Evolutionary conservation across 2,329 filamentous ascomycete species (phyloP).

Genomic region (Capronia americana): DNA sequence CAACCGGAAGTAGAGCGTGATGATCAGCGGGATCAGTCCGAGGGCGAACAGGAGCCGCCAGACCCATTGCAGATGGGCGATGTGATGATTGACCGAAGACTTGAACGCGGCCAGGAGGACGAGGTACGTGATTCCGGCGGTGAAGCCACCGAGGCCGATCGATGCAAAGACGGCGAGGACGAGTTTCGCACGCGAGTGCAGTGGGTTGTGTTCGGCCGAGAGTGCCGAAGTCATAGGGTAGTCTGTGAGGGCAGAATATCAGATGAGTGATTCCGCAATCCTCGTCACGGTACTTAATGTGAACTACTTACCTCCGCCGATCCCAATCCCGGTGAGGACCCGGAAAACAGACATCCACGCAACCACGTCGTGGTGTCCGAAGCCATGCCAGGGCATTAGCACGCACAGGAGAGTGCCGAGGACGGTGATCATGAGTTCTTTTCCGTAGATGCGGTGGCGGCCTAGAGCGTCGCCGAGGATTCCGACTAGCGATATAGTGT

Average conservation of each 20-base stretch:
- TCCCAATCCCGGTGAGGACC: constrained; percentile 40
- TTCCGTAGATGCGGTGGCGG: constrained; percentile 41
- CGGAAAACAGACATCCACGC: constrained; percentile 40
- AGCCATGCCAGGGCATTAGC: constrained; percentile 38
- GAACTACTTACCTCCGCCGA: constrained; percentile 37
- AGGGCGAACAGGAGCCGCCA: constrained; percentile 41
- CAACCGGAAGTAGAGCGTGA: constrained; percentile 41
- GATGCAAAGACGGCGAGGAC: constrained; percentile 23
- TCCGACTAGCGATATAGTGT: constrained; percentile 24
- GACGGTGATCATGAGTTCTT: constrained; percentile 41
- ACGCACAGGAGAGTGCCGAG: constrained; percentile 41
- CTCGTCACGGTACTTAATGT: too few species aligned
- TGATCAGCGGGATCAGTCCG: constrained; percentile 38
- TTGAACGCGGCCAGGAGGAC: constrained; percentile 28
- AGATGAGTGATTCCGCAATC: not conserved
- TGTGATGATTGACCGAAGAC: constrained; percentile 27
- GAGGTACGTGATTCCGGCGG: constrained; percentile 20
- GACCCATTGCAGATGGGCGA: constrained; percentile 34
- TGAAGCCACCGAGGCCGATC: constrained; percentile 25
- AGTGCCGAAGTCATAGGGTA: constrained; percentile 32
- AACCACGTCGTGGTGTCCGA: constrained; percentile 31
- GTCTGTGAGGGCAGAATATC: constrained; percentile 13
- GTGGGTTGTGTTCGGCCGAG: constrained; percentile 29
- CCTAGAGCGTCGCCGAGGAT: constrained; percentile 42
- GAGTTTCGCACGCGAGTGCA: constrained; percentile 22